Conservation (phyloP, 345 rosid species). For the Gossypium bickii region DNA sequence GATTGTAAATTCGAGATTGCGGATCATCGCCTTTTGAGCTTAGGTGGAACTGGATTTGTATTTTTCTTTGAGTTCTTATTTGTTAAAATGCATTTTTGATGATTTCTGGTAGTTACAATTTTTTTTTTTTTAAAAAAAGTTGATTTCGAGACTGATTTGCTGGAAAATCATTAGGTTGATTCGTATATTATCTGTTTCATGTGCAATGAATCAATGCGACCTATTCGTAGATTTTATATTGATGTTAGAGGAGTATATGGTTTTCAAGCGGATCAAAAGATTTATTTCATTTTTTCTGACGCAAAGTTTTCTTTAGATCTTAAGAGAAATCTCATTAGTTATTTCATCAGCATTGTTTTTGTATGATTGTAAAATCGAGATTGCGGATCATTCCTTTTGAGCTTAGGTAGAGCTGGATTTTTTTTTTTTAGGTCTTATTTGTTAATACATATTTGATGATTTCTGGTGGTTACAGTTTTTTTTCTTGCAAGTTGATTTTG, state of each 20-base stretch:
- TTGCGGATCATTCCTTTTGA: neutral
- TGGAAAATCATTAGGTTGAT: neutral
- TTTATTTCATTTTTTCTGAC: neutral
- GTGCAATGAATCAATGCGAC: neutral
- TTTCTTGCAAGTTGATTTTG: neutral
- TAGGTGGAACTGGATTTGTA: neutral
- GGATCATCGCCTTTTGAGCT: neutral
- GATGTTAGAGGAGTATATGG: neutral
- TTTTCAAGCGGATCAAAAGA: constrained; percentile 3
- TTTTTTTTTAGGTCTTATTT: neutral
- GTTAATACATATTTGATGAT: neutral
- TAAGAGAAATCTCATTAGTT: neutral
- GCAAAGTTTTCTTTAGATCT: neutral
- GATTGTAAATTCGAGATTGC: neutral
- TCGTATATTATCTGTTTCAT: neutral
- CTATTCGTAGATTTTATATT: neutral
- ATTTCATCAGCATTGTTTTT: neutral
- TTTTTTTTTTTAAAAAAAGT: neutral
- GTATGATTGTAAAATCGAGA: neutral
- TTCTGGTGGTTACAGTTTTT: too few relatives aligned
- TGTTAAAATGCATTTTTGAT: neutral
- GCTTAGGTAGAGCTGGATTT: neutral
- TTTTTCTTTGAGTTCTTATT: neutral
- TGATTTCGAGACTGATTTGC: neutral
- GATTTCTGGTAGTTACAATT: too few relatives aligned